Percentiles rank a stretch among this genome's conserved stretches.
These are phyloP conservation scores for Diaporthe amygdali DNA, from an alignment of 2,329 filamentous ascomycete genomes.

Conservation along the genomic window DNA sequence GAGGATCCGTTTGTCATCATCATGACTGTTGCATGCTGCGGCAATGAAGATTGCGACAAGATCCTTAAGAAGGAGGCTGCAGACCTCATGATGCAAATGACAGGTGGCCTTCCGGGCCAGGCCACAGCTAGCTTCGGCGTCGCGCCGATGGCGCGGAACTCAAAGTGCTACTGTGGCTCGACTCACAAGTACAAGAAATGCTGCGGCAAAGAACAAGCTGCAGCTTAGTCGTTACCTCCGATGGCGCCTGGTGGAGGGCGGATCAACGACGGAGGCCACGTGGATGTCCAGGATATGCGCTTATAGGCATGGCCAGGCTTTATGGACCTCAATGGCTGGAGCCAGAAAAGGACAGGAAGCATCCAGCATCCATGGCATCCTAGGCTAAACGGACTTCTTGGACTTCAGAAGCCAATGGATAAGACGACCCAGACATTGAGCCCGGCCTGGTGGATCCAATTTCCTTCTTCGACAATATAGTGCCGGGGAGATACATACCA, in stretches of 20 bases:
- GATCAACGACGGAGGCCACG: background rate
- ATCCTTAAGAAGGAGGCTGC: slow-evolving; percentile 23
- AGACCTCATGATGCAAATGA: slow-evolving; percentile 24
- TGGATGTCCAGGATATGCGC: background rate
- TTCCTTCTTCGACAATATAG: background rate
- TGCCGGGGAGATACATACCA: background rate
- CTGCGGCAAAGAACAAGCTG: slow-evolving; percentile 14
- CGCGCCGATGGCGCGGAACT: slow-evolving; percentile 21
- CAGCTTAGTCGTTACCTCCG: background rate
- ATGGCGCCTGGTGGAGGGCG: background rate
- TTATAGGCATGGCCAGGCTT: background rate
- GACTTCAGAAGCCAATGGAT: too few species aligned
- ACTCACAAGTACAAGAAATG: slow-evolving; percentile 26
- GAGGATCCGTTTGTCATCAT: slow-evolving; percentile 27
- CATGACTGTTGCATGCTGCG: slow-evolving; percentile 27
- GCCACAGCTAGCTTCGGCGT: slow-evolving; percentile 24
- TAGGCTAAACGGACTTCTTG: background rate
- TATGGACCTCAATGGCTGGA: background rate
- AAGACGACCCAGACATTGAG: background rate
- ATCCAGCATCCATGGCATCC: background rate
- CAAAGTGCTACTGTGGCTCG: slow-evolving; percentile 27
- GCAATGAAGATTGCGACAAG: slow-evolving; percentile 3
- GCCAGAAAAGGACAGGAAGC: background rate
- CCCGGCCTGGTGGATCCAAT: background rate
- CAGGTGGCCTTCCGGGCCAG: slow-evolving; percentile 20